These are phyloP conservation scores for Spiraea crenata DNA, from an alignment of 331 rosid genomes.

Conservation along the genomic window DNA sequence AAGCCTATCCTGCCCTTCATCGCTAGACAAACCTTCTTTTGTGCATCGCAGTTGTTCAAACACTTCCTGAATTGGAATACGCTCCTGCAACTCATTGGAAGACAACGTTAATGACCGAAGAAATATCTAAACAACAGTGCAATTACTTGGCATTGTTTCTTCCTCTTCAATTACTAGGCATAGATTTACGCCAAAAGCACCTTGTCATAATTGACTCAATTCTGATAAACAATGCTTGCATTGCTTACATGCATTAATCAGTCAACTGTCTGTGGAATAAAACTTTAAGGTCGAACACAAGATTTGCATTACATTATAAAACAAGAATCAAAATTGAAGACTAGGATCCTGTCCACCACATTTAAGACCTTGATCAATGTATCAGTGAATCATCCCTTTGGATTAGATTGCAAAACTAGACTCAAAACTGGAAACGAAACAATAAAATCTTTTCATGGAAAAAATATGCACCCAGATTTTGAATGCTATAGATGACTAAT, in stretches of 20 bases:
- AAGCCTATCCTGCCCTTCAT: constrained; percentile 70
- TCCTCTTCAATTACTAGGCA: neutral
- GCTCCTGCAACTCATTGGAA: constrained; percentile 43
- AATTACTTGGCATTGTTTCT: neutral
- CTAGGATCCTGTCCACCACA: neutral
- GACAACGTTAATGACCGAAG: neutral
- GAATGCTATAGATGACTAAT: too few relatives aligned
- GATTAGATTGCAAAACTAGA: too few relatives aligned
- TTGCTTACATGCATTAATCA: too few relatives aligned
- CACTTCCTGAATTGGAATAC: constrained; percentile 77
- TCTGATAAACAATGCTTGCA: neutral
- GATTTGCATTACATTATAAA: neutral
- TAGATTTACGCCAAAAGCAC: neutral
- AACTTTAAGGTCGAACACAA: neutral
- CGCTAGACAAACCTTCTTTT: constrained; percentile 64
- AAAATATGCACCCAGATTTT: too few relatives aligned
- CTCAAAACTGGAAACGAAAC: too few relatives aligned
- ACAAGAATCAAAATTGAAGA: neutral
- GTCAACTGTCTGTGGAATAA: too few relatives aligned
- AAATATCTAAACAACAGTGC: neutral
- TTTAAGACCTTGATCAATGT: too few relatives aligned
- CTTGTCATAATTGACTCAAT: neutral
- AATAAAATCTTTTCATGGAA: too few relatives aligned
- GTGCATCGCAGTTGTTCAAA: constrained; percentile 72
- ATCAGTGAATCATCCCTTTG: too few relatives aligned